Percentiles rank a stretch among this genome's conserved stretches.
These are phyloP conservation scores for Lavandula angustifolia DNA, from an alignment of 257 asterid genomes.

Conservation along the genomic window DNA sequence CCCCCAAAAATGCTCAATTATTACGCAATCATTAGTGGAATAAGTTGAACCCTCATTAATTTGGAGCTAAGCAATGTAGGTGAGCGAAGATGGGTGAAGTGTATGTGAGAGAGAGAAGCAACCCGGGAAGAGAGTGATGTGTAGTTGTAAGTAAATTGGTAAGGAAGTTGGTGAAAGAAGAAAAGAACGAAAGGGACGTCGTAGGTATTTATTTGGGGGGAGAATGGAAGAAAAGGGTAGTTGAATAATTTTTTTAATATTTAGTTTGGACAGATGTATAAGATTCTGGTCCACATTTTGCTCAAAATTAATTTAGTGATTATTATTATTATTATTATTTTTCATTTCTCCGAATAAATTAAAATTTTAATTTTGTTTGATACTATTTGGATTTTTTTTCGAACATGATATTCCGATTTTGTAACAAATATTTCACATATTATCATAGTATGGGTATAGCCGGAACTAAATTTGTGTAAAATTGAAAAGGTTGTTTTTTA, in stretches of 20 bases:
- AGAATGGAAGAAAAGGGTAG: constrained; percentile 31
- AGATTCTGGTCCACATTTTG: too few species aligned
- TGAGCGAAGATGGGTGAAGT: not conserved
- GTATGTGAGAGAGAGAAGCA: constrained; percentile 50
- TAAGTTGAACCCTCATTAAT: constrained; percentile 27
- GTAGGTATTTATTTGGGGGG: constrained; percentile 38
- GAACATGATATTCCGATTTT: too few species aligned
- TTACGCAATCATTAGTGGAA: constrained; percentile 23
- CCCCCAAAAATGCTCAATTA: constrained; percentile 14
- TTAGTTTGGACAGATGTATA: not conserved
- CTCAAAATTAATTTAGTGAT: too few species aligned
- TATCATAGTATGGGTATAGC: too few species aligned
- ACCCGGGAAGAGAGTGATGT: constrained; percentile 53
- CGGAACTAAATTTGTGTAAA: too few species aligned
- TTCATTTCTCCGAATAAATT: too few species aligned
- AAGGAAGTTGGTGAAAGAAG: constrained; percentile 23
- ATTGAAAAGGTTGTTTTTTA: too few species aligned
- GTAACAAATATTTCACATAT: too few species aligned
- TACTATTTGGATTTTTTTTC: too few species aligned
- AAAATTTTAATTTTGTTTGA: too few species aligned
- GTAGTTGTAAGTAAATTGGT: constrained; percentile 38
- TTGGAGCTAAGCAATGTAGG: constrained; percentile 35
- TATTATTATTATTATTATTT: too few species aligned
- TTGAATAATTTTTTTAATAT: constrained; percentile 24
- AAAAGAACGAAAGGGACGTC: constrained; percentile 56